phyloP scores from a whole-genome alignment of 169 alveolate species.

The Eimeria brunetti region DNA sequence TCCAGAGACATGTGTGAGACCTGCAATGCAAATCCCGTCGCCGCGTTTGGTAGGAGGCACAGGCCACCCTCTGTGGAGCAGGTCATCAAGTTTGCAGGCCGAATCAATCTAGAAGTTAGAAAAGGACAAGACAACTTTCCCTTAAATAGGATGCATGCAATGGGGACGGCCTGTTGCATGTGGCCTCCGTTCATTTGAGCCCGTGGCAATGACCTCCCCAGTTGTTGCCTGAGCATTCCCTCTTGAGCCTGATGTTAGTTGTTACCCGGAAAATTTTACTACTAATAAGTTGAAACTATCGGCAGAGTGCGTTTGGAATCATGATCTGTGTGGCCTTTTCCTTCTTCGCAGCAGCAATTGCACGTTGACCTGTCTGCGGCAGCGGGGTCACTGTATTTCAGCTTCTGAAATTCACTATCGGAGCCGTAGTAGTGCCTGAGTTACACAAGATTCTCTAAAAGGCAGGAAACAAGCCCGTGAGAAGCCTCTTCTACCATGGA shows the following conservation, averaged over 20 bases:
- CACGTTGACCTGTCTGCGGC: neutral
- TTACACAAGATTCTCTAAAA: neutral
- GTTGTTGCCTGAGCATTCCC: neutral
- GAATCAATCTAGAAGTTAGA: neutral
- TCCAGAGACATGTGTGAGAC: neutral
- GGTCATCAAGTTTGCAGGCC: neutral
- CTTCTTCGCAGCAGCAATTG: neutral
- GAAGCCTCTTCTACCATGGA: slow-evolving; percentile 3
- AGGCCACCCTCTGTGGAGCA: neutral
- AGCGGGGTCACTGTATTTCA: neutral
- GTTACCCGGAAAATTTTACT: neutral
- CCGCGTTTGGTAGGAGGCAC: neutral
- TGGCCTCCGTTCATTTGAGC: neutral
- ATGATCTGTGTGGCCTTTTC: neutral
- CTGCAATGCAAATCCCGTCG: neutral
- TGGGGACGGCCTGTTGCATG: neutral
- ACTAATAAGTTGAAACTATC: neutral
- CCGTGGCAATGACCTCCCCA: neutral
- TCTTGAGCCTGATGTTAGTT: neutral
- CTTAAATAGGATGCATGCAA: no score
- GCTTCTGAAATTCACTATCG: neutral
- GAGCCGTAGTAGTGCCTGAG: neutral
- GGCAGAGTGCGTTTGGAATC: neutral
- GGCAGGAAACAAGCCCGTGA: neutral
- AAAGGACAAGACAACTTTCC: neutral